A percentile compares a stretch with the other conserved stretches of the same genome.
Evolutionary conservation across 495 filamentous ascomycete species (phyloP).

Genomic region (Alectoria sarmentosa): DNA sequence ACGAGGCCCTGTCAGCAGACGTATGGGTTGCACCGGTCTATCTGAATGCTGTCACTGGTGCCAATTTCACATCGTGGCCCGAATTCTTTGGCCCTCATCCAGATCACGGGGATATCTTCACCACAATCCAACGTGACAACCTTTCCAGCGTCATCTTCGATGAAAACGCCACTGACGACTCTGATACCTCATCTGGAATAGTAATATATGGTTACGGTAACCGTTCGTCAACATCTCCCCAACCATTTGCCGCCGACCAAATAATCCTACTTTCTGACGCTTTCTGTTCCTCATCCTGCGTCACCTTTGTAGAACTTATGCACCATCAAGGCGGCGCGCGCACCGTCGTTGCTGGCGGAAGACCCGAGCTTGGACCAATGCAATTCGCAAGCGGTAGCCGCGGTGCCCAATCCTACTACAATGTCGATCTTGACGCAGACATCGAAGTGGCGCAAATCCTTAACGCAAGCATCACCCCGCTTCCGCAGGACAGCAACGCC

Average conservation of each 20-base stretch:
- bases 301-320: constrained; percentile 49
- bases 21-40: constrained; percentile 39
- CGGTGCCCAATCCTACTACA: constrained; percentile 28
- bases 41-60: constrained; percentile 38
- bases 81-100: constrained; percentile 45
- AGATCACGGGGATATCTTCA: constrained; percentile 40
- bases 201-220: constrained; percentile 35
- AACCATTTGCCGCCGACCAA: constrained; percentile 42
- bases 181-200: constrained; percentile 24
- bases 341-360: constrained; percentile 44
- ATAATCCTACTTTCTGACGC: constrained; percentile 47
- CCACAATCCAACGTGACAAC: constrained; percentile 41
- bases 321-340: constrained; percentile 41
- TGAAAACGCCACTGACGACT: constrained; percentile 14
- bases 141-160: constrained; percentile 43
- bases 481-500: constrained; percentile 25
- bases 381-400: constrained; percentile 36
- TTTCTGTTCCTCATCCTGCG: constrained; percentile 44
- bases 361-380: constrained; percentile 37
- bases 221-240: constrained; percentile 28
- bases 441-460: constrained; percentile 27
- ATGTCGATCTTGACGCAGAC: constrained; percentile 29
- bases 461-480: constrained; percentile 20
- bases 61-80: constrained; percentile 46
- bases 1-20: constrained; percentile 26